These are phyloP conservation scores for Ministeria vibrans DNA, from an alignment of 78 protist species.

Conservation along the genomic window DNA sequence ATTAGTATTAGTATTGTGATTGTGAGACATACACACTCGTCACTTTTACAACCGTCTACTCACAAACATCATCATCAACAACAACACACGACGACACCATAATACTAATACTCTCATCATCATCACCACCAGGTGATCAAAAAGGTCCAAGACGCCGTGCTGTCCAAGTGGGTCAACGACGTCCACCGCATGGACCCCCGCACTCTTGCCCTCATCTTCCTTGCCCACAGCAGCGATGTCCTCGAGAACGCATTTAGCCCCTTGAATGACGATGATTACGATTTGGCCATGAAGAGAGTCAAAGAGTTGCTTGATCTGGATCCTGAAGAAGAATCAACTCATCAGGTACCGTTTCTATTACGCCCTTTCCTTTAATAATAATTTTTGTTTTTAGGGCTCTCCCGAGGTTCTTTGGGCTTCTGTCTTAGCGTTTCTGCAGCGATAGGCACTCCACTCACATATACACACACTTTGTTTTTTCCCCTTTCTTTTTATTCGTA, in stretches of 20 bases:
- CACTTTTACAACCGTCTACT: too few species aligned
- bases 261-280: constrained; percentile 28
- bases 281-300: constrained; percentile 24
- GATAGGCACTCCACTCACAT: neutral
- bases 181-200: constrained; percentile 26
- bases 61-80: too few species aligned
- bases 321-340: constrained; percentile 19
- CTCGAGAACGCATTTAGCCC: constrained; percentile 30
- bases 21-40: too few species aligned
- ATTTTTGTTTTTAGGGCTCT: too few species aligned
- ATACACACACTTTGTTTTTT: neutral
- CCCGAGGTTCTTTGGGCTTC: neutral
- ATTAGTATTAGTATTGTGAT: too few species aligned
- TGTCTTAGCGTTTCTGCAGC: neutral
- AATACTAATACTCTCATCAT: too few species aligned
- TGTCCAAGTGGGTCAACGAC: constrained; percentile 28
- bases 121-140: neutral
- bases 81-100: too few species aligned
- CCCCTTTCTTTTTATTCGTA: neutral
- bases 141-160: constrained; percentile 30
- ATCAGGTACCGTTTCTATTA: too few species aligned
- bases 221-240: constrained; percentile 35
- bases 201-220: constrained; percentile 18
- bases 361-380: too few species aligned
- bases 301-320: constrained; percentile 11